Percentiles rank a stretch among this genome's conserved stretches.
These are phyloP conservation scores for Hypomontagnella monticulosa DNA, from an alignment of 495 filamentous ascomycete genomes.

Conservation along the genomic window DNA sequence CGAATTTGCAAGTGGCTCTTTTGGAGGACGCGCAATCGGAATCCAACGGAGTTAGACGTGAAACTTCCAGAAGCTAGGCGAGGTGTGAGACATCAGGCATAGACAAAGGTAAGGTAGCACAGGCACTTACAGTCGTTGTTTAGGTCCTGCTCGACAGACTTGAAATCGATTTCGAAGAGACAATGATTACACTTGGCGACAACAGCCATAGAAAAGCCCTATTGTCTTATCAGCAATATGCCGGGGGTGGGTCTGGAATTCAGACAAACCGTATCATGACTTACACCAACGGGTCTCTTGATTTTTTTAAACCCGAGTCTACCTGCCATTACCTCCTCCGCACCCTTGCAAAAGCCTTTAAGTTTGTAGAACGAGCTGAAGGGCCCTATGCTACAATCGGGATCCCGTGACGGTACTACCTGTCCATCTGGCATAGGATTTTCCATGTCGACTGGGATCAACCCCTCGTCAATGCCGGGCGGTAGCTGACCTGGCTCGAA, in stretches of 20 bases:
- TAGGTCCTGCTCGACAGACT: slow-evolving; percentile 50
- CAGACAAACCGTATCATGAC: slow-evolving; percentile 16
- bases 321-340: slow-evolving; percentile 48
- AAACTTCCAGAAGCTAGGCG: slow-evolving; percentile 47
- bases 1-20: slow-evolving; percentile 53
- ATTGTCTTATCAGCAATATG: slow-evolving; percentile 6
- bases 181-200: slow-evolving; percentile 54
- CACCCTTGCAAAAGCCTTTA: slow-evolving; percentile 58
- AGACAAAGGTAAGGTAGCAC: not conserved
- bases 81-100: slow-evolving; percentile 14
- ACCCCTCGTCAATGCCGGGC: slow-evolving; percentile 40
- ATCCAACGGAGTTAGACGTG: slow-evolving; percentile 47
- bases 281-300: slow-evolving; percentile 47
- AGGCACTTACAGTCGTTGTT: slow-evolving; percentile 46
- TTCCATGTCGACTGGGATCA: slow-evolving; percentile 49
- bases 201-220: slow-evolving; percentile 44
- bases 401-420: slow-evolving; percentile 28
- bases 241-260: not conserved
- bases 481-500: slow-evolving; percentile 1
- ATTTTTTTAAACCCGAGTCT: slow-evolving; percentile 51
- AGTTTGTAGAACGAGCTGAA: slow-evolving; percentile 51
- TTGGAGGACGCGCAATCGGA: slow-evolving; percentile 53
- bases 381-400: slow-evolving; percentile 48
- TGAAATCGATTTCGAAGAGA: slow-evolving; percentile 52
- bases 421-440: slow-evolving; percentile 23